Base-by-base conservation (phyloP, 331 rosid species). In the Quercus tomentella region DNA sequence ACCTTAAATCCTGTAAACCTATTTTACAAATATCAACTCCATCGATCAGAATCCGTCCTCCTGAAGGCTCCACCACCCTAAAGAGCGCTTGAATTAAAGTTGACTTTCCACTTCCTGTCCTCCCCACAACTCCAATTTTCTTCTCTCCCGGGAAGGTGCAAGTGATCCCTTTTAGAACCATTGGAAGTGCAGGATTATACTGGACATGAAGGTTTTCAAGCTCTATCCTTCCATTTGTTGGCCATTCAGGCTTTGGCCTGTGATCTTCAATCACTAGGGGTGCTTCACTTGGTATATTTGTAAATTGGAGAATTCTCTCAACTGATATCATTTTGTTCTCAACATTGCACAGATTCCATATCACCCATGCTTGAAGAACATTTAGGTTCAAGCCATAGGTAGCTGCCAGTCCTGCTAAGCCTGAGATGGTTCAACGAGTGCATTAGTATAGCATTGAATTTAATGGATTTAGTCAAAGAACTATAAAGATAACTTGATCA, bases 301-400 rank as follows among this genome's bases (percentile, higher is more conserved):
- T 91, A 83, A 89, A 93, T 21, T 95, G 98, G 52, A 95, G 88
- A 82, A 95, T 89, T 83, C 97, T 87, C 86, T 95, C 97, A 7
- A 95, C 96, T 23, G 98, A 95, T 73, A 95, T 92, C 97, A 92
- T 95, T 82, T 95, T 93, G 91, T 95, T 95, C 74, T 95, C 98
- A 10, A 95, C 97, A 72, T 92, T 92, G 89, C 97, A 95, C 31
- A 93, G 80, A 65, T 93, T 95, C 98, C 97, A 95, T 85, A 95
- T 93, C 21, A 93, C 97, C 97, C 97, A 95, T 66, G 98, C 96
- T 66, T 95, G 98, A 21, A 91, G 94, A 69, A 95, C 97, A 71
- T 86, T 95, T 61, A 95, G 83, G 89, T 87, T 92, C 80, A 95
- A 84, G 73, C 97, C 98, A 67, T 95, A 95, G 56, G 98, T 92